Base-by-base conservation (phyloP, 83 land plant species). In the Picea engelmannii region DNA sequence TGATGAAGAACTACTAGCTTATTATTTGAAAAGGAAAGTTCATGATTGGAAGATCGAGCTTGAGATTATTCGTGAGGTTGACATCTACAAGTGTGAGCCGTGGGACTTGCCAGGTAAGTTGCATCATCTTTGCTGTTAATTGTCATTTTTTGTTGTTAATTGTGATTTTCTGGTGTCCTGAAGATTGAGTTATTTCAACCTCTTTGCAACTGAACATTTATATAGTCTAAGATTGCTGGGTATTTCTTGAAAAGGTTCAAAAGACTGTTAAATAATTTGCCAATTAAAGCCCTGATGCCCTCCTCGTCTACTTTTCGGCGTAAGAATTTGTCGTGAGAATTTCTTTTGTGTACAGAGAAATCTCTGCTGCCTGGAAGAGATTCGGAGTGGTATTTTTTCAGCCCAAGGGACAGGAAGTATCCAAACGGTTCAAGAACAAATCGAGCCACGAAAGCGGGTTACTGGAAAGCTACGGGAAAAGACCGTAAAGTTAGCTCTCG, bases 381-480 rank as follows among this genome's bases (percentile, higher is more conserved):
- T 62, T 67, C 86, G 88, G 89, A 89, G 35, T 31, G 35, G 35
- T 31, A 31, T 31, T 31, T 31, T 31, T 31, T 31, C 35, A 31
- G 35, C 35, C 35, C 35, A 31, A 31, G 35, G 35, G 35, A 31
- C 35, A 31, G 35, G 35, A 31, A 31, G 35, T 31, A 89, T 84
- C 86, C 88, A 0, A 89, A 86, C 40, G 91, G 91, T 18, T 84
- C 89, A 24, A 82, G 91, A 52, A 89, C 91, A 2, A 89, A 89
- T 79, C 74, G 91, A 64, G 89, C 91, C 16, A 89, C 89, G 1
- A 59, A 74, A 13, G 84, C 83, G 11, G 91, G 91, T 13, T 89
- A 86, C 35, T 31, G 35, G 35, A 31, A 31, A 31, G 35, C 35
- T 31, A 31, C 35, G 35, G 35, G 35, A 31, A 31, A 31, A 31